Conservation (phyloP, 1,284 basidiomycete species). For the Exobasidium rhododendri region DNA sequence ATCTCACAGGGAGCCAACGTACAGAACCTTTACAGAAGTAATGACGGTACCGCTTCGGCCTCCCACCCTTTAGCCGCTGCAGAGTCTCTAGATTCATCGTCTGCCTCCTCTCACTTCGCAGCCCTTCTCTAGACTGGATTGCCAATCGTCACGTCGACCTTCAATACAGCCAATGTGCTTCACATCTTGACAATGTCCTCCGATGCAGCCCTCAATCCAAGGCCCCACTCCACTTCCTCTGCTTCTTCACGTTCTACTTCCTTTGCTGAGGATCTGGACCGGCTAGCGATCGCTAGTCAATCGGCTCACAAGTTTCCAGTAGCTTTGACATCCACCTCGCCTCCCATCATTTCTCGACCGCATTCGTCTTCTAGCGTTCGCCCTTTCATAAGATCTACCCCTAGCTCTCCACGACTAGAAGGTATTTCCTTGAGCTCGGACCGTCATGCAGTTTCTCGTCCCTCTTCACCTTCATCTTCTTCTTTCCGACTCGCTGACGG, state of each 20-base stretch:
- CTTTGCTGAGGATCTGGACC: slow-evolving; percentile 9
- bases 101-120: neutral
- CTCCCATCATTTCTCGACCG: neutral
- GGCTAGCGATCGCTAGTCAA: neutral
- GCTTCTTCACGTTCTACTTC: slow-evolving; percentile 8
- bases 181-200: neutral
- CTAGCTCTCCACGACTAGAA: neutral
- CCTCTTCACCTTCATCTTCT: neutral
- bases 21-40: neutral
- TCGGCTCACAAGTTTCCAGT: slow-evolving; percentile 8
- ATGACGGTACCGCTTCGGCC: neutral
- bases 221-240: slow-evolving; percentile 1
- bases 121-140: neutral
- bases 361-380: neutral
- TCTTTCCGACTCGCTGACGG: neutral
- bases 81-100: neutral
- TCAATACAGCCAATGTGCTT: slow-evolving; percentile 1
- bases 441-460: neutral
- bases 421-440: neutral
- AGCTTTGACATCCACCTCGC: neutral
- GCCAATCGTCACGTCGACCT: no score
- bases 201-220: neutral
- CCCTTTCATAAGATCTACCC: neutral
- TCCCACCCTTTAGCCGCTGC: neutral
- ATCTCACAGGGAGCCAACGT: no score